Evolutionary conservation across 2,329 filamentous ascomycete genomes (phyloP), one percentile per base, ranked within the genome.

Genomic region (Lachnellula willkommii): DNA sequence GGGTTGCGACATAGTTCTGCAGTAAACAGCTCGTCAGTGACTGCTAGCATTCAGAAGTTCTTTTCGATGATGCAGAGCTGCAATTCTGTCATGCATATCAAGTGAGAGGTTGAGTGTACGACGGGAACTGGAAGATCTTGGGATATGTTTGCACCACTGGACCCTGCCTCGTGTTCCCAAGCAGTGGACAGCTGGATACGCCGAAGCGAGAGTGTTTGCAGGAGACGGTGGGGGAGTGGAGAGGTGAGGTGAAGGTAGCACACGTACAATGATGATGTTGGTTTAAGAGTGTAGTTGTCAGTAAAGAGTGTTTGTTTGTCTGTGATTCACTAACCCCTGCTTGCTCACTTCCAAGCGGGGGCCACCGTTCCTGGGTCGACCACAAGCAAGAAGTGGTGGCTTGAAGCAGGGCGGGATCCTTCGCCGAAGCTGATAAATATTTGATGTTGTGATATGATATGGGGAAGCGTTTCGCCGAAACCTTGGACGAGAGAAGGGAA

Each of bases 1-100:
- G 17, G 61, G 63, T 20, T 63, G 60, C 73, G 82, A 82, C 82
- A 86, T 85, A 12, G 52, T 59, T 65, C 67, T 69, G 50, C n/a
- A 57, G 22, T 35, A 15, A 40, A 46, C 3, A 35, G 3, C 53
- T 17, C 24, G 52, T 65, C 40, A 66, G 65, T 32, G 53, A 28
- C 35, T 40, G 43, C 40, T 57, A 47, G 45, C 32, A 26, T 20
- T 32, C 12, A 45, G 48, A 28, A 8, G 48, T 48, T 53, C 22
- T 47, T 12, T 47, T 55, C 32, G n/a, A 22, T 47, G n/a, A 22
- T 47, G 50, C 53, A 42, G 52, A 60, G 57, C 58, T 60, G 58
- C 52, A 49, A 47, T 26, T 46, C 51, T n/a, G 48, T 45, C 53
- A 56, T 57, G 17, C 22, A 32, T 12, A 9, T 32, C 9, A 32